Evolutionary conservation across 257 asterid genomes (phyloP).

Genomic region (Ligustrum vulgare): DNA sequence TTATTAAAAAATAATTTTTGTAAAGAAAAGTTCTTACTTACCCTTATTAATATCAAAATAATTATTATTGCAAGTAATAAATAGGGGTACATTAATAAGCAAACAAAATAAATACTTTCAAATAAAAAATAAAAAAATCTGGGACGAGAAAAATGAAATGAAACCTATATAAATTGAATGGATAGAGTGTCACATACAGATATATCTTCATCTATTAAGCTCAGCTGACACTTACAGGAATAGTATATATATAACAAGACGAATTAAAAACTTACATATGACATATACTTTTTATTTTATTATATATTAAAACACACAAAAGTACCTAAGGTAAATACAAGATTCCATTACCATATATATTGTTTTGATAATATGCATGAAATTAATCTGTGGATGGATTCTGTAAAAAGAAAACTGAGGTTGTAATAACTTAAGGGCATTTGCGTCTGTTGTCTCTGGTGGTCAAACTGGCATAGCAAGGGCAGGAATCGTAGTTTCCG

Average conservation of each 20-base stretch:
- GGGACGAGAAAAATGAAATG: too few relatives aligned
- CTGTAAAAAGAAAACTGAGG: background rate
- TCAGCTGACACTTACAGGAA: background rate
- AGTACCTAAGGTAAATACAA: background rate
- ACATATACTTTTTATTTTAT: too few relatives aligned
- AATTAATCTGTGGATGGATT: background rate
- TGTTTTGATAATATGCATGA: background rate
- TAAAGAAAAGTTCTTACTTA: too few relatives aligned
- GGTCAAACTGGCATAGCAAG: constrained; percentile 60
- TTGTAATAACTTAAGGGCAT: constrained; percentile 47
- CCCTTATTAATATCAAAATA: too few relatives aligned
- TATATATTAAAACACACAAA: background rate
- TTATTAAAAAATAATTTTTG: too few relatives aligned
- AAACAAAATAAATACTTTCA: too few relatives aligned
- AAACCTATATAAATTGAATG: too few relatives aligned
- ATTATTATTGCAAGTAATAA: too few relatives aligned
- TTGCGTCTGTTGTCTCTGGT: constrained; percentile 50
- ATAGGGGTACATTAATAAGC: too few relatives aligned
- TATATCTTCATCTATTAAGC: background rate
- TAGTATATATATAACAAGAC: background rate
- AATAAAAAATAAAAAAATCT: too few relatives aligned
- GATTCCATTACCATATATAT: background rate
- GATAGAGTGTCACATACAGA: too few relatives aligned
- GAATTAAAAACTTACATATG: background rate
- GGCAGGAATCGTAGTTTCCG: constrained; percentile 57